Percentiles rank a stretch among this genome's conserved stretches.
phyloP scores from a whole-genome alignment of 305 asterid species.

The Plantago coronopus region DNA sequence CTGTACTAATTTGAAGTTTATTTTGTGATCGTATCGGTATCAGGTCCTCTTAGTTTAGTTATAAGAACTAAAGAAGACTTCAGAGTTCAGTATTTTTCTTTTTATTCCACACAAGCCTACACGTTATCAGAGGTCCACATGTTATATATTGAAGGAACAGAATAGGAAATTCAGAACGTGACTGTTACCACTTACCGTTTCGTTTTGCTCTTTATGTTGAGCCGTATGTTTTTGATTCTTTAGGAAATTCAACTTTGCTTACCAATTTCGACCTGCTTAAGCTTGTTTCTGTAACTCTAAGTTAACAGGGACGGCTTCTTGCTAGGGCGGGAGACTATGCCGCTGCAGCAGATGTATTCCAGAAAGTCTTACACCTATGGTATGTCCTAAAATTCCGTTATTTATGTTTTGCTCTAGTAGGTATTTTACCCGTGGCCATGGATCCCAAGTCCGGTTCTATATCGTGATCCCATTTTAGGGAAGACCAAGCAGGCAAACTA shows the following conservation, averaged over 20 bases:
- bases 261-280: conserved; percentile 32
- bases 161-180: background rate
- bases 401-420: background rate
- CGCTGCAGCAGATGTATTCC: conserved; percentile 78
- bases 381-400: conserved; percentile 34
- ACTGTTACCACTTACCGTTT: background rate
- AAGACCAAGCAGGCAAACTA: background rate
- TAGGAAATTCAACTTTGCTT: background rate
- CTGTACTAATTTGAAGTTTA: too few species aligned
- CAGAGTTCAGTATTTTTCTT: too few species aligned
- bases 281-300: conserved; percentile 71
- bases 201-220: background rate
- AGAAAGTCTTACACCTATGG: conserved; percentile 76
- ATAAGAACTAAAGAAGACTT: too few species aligned
- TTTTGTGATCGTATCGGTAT: too few species aligned
- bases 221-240: background rate
- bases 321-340: conserved; percentile 85
- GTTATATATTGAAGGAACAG: background rate
- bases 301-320: conserved; percentile 99
- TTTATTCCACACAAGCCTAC: background rate
- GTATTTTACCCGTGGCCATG: conserved; percentile 18
- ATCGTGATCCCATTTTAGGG: background rate
- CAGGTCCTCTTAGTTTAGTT: too few species aligned
- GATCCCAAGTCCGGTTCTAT: conserved; percentile 8
- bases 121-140: background rate